Conservation (phyloP, 1,139 yeast species). For the Pneumocystis wakefieldiae region DNA sequence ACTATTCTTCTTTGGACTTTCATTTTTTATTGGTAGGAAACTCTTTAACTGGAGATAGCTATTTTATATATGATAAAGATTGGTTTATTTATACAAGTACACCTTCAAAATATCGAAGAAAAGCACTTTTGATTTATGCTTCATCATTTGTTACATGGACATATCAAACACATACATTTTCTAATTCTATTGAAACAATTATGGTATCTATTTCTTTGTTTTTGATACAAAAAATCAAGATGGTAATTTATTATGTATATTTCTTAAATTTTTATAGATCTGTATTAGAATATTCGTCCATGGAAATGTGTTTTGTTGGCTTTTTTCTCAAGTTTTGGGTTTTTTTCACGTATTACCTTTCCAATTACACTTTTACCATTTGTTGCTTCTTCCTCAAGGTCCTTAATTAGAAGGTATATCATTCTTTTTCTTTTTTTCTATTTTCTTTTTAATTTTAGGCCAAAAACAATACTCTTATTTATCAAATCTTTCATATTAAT, state of each 20-base stretch:
- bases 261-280: not conserved
- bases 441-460: conserved; percentile 14
- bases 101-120: not conserved
- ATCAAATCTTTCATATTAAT: not conserved
- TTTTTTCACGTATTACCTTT: conserved; percentile 76
- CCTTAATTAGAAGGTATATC: conserved; percentile 20
- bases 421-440: conserved; percentile 19
- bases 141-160: conserved; percentile 49
- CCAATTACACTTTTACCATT: conserved; percentile 62
- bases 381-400: conserved; percentile 28
- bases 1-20: conserved; percentile 39
- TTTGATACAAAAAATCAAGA: conserved; percentile 28
- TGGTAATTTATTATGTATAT: conserved; percentile 7
- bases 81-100: not conserved
- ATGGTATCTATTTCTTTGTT: conserved; percentile 36
- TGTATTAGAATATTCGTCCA: not conserved
- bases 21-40: conserved; percentile 13
- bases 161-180: conserved; percentile 75
- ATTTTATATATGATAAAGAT: not conserved
- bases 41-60: not conserved
- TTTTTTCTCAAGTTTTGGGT: conserved; percentile 51
- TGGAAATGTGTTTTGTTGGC: conserved; percentile 21
- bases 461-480: not conserved
- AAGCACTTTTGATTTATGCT: conserved; percentile 8
- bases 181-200: conserved; percentile 72